Evolutionary conservation across 495 filamentous ascomycete species (phyloP).

Genomic region (Opeltia flavorubescens): DNA sequence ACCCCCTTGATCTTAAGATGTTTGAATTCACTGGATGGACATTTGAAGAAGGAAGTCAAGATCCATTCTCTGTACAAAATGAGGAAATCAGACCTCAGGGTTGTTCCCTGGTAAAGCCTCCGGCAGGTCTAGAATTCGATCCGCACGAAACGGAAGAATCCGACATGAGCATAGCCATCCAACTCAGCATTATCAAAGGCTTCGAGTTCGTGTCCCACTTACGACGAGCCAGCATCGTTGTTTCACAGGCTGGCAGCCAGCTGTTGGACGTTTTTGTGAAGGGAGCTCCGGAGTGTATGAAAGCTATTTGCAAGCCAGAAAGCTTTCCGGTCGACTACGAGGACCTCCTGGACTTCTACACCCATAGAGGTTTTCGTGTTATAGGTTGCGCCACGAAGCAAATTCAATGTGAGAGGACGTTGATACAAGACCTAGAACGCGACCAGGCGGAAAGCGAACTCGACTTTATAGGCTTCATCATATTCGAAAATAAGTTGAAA

Average conservation of each 20-base stretch:
- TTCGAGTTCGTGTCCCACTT: conserved; percentile 98
- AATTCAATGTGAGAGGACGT: conserved; percentile 78
- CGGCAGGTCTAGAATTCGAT: conserved; percentile 42
- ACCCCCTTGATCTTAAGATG: conserved; percentile 97
- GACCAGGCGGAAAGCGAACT: conserved; percentile 68
- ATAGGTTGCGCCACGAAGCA: conserved; percentile 91
- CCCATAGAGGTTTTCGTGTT: conserved; percentile 90
- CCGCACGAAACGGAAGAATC: conserved; percentile 27
- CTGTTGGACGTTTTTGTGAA: conserved; percentile 85
- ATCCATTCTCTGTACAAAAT: conserved; percentile 38
- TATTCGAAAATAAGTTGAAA: conserved; percentile 98
- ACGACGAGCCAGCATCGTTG: conserved; percentile 82
- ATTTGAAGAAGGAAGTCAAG: conserved; percentile 71
- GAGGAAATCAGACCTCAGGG: conserved; percentile 53
- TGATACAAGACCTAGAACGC: conserved; percentile 84
- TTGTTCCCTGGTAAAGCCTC: conserved; percentile 77
- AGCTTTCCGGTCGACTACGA: conserved; percentile 83
- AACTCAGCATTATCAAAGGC: conserved; percentile 72
- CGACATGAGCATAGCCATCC: conserved; percentile 34
- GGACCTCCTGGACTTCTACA: conserved; percentile 75
- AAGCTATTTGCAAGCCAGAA: conserved; percentile 72
- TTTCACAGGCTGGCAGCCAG: conserved; percentile 66
- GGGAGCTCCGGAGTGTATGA: conserved; percentile 92
- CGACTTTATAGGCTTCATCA: conserved; percentile 86
- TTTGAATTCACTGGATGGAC: conserved; percentile 94